Base-by-base conservation (phyloP, 345 rosid genomes). In the Atalantia buxifolia region DNA sequence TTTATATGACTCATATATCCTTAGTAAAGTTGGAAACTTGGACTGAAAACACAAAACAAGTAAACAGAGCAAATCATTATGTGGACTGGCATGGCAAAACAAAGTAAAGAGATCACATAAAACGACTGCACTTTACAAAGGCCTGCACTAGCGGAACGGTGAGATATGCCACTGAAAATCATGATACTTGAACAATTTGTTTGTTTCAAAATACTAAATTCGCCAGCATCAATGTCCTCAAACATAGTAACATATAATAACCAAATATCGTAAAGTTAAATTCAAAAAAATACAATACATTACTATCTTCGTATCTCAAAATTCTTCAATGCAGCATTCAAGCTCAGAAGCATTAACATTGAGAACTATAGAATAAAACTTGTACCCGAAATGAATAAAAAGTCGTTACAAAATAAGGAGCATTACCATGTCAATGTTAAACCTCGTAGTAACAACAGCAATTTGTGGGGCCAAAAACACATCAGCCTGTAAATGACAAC, bases 391-490 rank as follows among this genome's bases (percentile, higher is more conserved):
- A 2, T 12, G 27, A 33, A 71, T 13, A n/a, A 14, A 73, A 10
- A 9, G 0, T 9, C 4, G 7, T 24, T 19, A 57, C 40, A 14
- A 55, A 55, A 33, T 5, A 27, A 74, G 62, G 25, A 9, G 53
- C 2, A 59, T 78, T 81, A 90, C 91, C 90, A 90, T 79, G 69
- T 84, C 86, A n/a, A 88, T 78, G 16, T 87, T 79, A 69, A 84
- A 87, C 80, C 82, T 79, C 55, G 5, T 40, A 10, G 38, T 31
- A 18, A 85, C 88, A 19, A 64, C 67, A 50, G 86, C 88, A 71
- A 90, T 84, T 74, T 90, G 89, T 27, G 90, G 91, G 66, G 87
- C 91, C 84, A 90, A 71, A 77, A 88, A 90, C 42, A 88, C 89
- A 81, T 90, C 93, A 67, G 88, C 88, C 91, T 88, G 86, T 74